Percentiles rank a stretch among this genome's conserved stretches.
Conservation (phyloP, 1,139 yeast genomes). For the Kazachstania sp. region DNA sequence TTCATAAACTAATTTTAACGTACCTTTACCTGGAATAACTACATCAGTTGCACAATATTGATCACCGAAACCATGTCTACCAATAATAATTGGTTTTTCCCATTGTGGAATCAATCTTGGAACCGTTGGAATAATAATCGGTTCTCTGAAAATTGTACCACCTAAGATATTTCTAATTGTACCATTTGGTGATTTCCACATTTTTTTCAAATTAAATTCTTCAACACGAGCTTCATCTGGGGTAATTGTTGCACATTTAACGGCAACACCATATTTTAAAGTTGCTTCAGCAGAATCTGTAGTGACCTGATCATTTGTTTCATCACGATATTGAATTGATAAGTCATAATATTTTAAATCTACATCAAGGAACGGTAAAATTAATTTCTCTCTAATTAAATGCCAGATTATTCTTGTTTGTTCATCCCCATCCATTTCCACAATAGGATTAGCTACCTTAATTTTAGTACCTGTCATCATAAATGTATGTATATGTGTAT, state of each 20-base stretch:
- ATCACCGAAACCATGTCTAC: conserved; percentile 96
- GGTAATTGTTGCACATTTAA: conserved; percentile 97
- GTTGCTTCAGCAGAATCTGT: conserved; percentile 87
- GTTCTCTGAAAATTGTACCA: conserved; percentile 95
- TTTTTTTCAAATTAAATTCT: conserved; percentile 81
- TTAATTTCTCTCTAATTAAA: conserved; percentile 69
- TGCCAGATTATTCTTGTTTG: conserved; percentile 92
- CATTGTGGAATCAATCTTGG: conserved; percentile 89
- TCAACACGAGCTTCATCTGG: conserved; percentile 93
- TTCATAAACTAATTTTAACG: conserved; percentile 66
- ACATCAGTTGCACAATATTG: conserved; percentile 91
- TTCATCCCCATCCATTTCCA: conserved; percentile 96
- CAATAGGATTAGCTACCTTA: conserved; percentile 79
- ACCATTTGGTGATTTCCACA: conserved; percentile 98
- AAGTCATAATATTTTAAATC: conserved; percentile 89
- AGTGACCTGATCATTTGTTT: conserved; percentile 82
- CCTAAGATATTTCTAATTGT: conserved; percentile 91
- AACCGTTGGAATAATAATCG: conserved; percentile 80
- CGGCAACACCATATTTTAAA: conserved; percentile 80
- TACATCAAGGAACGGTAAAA: conserved; percentile 75
- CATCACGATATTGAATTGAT: conserved; percentile 76
- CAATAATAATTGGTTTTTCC: conserved; percentile 92
- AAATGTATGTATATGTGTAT: no score
- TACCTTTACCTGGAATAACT: conserved; percentile 72
- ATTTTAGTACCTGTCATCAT: conserved; percentile 39